Conservation (phyloP, 1,284 basidiomycete genomes). For the Schizophyllum amplum region DNA sequence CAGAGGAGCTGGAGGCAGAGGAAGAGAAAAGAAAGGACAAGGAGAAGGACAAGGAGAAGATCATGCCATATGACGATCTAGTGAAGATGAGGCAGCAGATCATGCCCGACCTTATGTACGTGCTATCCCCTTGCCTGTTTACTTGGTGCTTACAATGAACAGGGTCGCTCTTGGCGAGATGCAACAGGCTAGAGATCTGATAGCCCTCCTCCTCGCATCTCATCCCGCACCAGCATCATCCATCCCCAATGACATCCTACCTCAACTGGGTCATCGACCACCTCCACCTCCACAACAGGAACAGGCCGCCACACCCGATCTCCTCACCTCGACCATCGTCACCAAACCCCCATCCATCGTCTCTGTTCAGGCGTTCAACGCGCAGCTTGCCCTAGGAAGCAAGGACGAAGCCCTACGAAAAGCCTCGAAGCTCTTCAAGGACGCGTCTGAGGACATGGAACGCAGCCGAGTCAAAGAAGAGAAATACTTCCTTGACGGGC, state of each 20-base stretch:
- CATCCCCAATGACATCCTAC: constrained; percentile 11
- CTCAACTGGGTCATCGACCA: constrained; percentile 13
- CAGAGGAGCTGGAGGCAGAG: constrained; percentile 23
- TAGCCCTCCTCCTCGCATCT: constrained; percentile 46
- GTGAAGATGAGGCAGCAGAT: constrained; percentile 65
- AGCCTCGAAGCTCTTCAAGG: constrained; percentile 60
- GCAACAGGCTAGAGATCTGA: constrained; percentile 61
- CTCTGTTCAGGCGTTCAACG: constrained; percentile 68
- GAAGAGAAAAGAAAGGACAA: constrained; percentile 21
- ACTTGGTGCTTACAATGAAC: constrained; percentile 2
- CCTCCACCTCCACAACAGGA: constrained; percentile 18
- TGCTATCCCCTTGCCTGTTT: constrained; percentile 5
- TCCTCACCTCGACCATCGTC: constrained; percentile 47
- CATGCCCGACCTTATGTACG: constrained; percentile 62
- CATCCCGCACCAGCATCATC: constrained; percentile 17
- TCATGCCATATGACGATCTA: constrained; percentile 69
- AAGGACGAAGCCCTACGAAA: constrained; percentile 72
- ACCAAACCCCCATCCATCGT: constrained; percentile 52
- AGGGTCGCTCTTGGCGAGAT: constrained; percentile 74
- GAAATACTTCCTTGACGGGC: constrained; percentile 71
- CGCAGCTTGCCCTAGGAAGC: constrained; percentile 63
- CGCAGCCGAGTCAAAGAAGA: constrained; percentile 50
- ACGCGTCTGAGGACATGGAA: constrained; percentile 62
- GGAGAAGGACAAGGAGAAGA: constrained; percentile 16
- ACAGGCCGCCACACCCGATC: constrained; percentile 28